phyloP scores from a whole-genome alignment of 495 filamentous ascomycete species.

The Neurospora sublineolata region DNA sequence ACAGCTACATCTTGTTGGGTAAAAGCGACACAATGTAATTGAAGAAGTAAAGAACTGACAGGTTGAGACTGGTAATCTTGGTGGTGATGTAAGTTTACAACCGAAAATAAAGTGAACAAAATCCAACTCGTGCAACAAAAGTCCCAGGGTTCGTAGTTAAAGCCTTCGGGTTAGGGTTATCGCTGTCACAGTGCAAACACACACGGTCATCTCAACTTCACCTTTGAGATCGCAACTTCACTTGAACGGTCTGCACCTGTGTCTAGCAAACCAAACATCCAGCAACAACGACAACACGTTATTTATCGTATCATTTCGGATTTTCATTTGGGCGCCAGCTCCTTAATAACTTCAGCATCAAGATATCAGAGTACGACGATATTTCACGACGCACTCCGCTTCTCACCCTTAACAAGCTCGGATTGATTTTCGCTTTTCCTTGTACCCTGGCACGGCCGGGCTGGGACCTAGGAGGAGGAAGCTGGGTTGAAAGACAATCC shows the following conservation, averaged over 20 bases:
- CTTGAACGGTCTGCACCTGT: background rate
- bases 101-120: background rate
- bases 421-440: background rate
- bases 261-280: background rate
- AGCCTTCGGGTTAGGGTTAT: background rate
- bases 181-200: background rate
- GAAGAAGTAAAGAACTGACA: background rate
- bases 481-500: background rate
- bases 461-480: background rate
- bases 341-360: background rate
- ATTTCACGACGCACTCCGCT: background rate
- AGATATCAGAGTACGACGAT: background rate
- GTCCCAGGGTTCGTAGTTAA: background rate
- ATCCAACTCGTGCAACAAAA: background rate
- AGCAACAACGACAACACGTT: background rate
- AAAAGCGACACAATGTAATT: background rate
- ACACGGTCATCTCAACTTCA: background rate
- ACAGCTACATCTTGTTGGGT: background rate
- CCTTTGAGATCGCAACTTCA: background rate
- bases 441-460: background rate
- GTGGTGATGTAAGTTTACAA: background rate
- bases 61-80: background rate
- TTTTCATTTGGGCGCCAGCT: background rate
- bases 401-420: background rate
- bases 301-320: background rate